Percentiles rank a stretch among this genome's conserved stretches.
These are phyloP conservation scores for Plasmodium adleri DNA, from an alignment of 169 alveolate genomes.

Conservation along the genomic window DNA sequence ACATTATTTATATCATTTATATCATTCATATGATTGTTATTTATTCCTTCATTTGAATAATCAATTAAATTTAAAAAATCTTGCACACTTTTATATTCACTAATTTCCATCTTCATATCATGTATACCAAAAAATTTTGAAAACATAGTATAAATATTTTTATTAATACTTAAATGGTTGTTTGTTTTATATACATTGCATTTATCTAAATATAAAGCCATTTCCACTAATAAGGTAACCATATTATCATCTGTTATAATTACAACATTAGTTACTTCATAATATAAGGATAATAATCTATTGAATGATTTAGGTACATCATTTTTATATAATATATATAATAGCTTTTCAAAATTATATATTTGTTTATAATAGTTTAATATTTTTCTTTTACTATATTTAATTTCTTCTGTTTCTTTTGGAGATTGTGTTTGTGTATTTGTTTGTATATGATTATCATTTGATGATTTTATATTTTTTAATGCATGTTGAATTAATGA, in stretches of 20 bases:
- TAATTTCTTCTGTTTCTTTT: background rate
- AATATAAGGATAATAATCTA: slow-evolving; percentile 24
- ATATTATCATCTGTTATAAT: slow-evolving; percentile 34
- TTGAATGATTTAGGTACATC: slow-evolving; percentile 38
- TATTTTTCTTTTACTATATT: slow-evolving; percentile 12
- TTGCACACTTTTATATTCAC: slow-evolving; percentile 5
- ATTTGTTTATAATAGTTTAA: slow-evolving; percentile 29
- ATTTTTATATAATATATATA: slow-evolving; percentile 32
- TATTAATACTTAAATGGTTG: too few species aligned
- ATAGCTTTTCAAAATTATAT: slow-evolving; percentile 57
- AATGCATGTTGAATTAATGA: slow-evolving; percentile 10
- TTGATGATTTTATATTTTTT: background rate
- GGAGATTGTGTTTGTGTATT: too few species aligned
- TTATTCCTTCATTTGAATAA: slow-evolving; percentile 1
- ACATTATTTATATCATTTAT: background rate
- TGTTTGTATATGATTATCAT: too few species aligned
- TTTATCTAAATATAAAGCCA: slow-evolving; percentile 55
- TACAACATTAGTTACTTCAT: slow-evolving; percentile 11
- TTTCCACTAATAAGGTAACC: slow-evolving; percentile 46
- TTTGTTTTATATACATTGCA: slow-evolving; percentile 5
- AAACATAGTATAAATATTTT: too few species aligned
- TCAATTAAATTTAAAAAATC: too few species aligned
- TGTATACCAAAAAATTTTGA: too few species aligned
- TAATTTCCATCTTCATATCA: too few species aligned
- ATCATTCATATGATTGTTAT: too few species aligned